Evolutionary conservation across 2,329 filamentous ascomycete genomes (phyloP).

Genomic region (Gliomastix tumulicola): DNA sequence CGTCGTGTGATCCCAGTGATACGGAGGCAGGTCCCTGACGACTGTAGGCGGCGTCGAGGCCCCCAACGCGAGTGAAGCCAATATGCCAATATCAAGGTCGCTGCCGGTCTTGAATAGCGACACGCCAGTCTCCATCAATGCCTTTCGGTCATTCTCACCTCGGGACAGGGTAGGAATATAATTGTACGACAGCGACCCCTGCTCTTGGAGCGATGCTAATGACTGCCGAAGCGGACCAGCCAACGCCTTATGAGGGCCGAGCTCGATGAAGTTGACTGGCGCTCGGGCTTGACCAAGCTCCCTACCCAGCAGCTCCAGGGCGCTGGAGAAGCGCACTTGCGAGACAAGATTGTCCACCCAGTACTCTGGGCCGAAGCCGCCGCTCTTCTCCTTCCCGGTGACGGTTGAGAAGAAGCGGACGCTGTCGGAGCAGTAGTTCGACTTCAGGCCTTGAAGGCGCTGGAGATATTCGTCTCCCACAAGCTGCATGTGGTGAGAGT

Average conservation of each 20-base stretch:
- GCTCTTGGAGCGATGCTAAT: too few species aligned
- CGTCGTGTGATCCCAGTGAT: conserved; percentile 13
- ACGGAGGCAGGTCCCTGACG: conserved; percentile 12
- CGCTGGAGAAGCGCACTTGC: conserved; percentile 9
- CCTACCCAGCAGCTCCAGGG: background rate
- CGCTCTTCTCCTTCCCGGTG: conserved; percentile 15
- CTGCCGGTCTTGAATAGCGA: too few species aligned
- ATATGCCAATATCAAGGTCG: too few species aligned
- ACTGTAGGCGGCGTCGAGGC: background rate
- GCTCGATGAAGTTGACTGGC: conserved; percentile 6
- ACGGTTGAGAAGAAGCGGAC: conserved; percentile 33
- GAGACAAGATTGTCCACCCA: conserved; percentile 14
- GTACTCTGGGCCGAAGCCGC: conserved; percentile 7
- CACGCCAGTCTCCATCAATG: too few species aligned
- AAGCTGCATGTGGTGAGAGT: conserved; percentile 7
- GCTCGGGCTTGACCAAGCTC: too few species aligned
- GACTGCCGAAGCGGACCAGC: conserved; percentile 7
- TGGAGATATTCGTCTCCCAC: conserved; percentile 10
- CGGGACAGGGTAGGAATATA: too few species aligned
- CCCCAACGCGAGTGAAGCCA: too few species aligned
- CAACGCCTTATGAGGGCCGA: conserved; percentile 7
- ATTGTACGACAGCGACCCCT: too few species aligned
- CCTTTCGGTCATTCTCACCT: too few species aligned
- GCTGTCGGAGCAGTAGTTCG: background rate
- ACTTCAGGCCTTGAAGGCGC: conserved; percentile 9